Evolutionary conservation across 75 land plant genomes (phyloP).

Genomic region (Selaginella tamariscina): DNA sequence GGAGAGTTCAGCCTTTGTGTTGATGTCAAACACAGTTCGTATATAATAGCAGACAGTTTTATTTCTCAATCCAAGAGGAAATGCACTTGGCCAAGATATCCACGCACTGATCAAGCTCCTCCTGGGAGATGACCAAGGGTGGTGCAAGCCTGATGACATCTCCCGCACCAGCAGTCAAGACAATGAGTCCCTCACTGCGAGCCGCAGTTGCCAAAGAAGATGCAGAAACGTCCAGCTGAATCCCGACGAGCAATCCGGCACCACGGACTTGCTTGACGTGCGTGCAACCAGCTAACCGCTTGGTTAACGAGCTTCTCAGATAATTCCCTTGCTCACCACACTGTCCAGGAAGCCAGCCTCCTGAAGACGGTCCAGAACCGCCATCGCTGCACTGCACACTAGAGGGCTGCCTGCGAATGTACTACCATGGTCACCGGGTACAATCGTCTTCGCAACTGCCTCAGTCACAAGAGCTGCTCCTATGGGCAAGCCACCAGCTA

Average conservation of each 20-base stretch:
- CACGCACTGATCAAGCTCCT: slow-evolving; percentile 49
- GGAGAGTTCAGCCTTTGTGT: neutral
- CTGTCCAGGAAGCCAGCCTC: slow-evolving; percentile 51
- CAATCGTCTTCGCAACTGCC: slow-evolving; percentile 48
- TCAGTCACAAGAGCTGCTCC: slow-evolving; percentile 74
- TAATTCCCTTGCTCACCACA: slow-evolving; percentile 53
- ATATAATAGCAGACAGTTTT: no score
- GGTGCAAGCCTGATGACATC: slow-evolving; percentile 76
- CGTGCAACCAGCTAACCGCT: slow-evolving; percentile 37
- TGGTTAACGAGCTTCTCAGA: slow-evolving; percentile 31
- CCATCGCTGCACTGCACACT: slow-evolving; percentile 62
- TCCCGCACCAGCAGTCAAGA: slow-evolving; percentile 76
- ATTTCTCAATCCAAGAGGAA: no score
- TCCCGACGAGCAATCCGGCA: slow-evolving; percentile 65
- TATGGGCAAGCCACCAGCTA: slow-evolving; percentile 89
- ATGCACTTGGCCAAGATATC: slow-evolving; percentile 37
- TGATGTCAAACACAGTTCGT: neutral
- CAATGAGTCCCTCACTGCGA: slow-evolving; percentile 45
- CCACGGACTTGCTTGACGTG: slow-evolving; percentile 83
- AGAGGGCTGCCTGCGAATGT: slow-evolving; percentile 90
- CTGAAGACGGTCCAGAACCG: slow-evolving; percentile 61
- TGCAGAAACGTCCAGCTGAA: slow-evolving; percentile 68
- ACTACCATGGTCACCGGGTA: slow-evolving; percentile 77
- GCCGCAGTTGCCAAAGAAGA: slow-evolving; percentile 56
- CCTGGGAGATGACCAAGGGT: slow-evolving; percentile 63